Evolutionary conservation across 2,329 filamentous ascomycete species (phyloP), one percentile per base, ranked within the genome.

Genomic region (Blastomyces parvus): DNA sequence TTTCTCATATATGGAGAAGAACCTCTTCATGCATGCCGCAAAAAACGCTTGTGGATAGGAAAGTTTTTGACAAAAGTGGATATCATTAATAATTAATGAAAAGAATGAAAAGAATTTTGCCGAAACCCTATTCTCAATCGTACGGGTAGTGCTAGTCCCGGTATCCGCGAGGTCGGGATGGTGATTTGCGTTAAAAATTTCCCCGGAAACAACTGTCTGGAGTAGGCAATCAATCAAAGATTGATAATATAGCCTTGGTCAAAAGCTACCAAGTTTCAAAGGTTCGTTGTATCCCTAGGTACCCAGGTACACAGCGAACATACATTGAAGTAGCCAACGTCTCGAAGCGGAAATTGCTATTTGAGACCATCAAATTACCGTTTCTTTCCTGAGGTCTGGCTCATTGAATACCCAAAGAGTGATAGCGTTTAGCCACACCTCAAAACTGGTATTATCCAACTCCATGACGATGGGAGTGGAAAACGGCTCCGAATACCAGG

Each of bases 381-480:
- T 27, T 8, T n/a, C 14, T 46, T 2, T 46, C 38, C 36, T n/a
- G n/a, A n/a, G n/a, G n/a, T n/a, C n/a, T n/a, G 36, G 25, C 40
- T 46, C 40, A 59, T 59, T 59, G 42, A 59, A 42, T 30, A 22
- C 57, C 56, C 57, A 42, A 59, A 48, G 17, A 44, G 57, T 1
- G 42, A 59, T 59, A 59, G 57, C 40, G 42, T 48, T 46, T 46
- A 59, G 57, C 57, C 57, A 59, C 57, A 7, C 27, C 57, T 25
- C 36, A 48, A 59, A 22, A 48, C 30, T 36, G 25, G 42, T 46
- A 48, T 46, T 59, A 48, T 59, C 57, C 57, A 59, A 22, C 57
- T 46, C 38, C 57, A 59, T 44, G 57, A 59, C 57, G n/a, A 48
- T 59, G 57, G 57, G 25, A 33, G 36, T 40, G 57, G 40, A 33